phyloP scores from a whole-genome alignment of 2,329 filamentous ascomycete species.

The Hirsutella minnesotensis region DNA sequence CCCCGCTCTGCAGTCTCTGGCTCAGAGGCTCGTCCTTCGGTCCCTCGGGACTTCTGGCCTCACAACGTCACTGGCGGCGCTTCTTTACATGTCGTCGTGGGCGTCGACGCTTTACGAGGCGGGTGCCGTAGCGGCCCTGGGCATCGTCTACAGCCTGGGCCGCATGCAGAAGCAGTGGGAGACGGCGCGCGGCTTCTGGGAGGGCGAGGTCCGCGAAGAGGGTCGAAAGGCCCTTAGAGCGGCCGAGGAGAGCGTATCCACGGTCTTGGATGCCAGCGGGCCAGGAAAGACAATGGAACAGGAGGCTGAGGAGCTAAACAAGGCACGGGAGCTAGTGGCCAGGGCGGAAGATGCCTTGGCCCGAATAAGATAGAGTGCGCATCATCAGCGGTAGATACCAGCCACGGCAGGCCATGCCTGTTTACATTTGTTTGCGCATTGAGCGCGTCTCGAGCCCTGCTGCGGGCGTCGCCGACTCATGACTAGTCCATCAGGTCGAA shows the following conservation, averaged over 20 bases:
- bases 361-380: conserved; percentile 28
- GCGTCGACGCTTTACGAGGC: conserved; percentile 47
- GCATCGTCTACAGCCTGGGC: conserved; percentile 45
- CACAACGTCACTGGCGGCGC: conserved; percentile 38
- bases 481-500: neutral
- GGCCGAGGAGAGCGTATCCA: conserved; percentile 39
- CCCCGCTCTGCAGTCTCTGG: conserved; percentile 58
- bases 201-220: conserved; percentile 55
- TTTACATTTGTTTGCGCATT: neutral
- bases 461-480: neutral
- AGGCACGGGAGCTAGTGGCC: conserved; percentile 31
- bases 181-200: conserved; percentile 46
- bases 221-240: conserved; percentile 49
- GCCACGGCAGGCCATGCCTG: neutral
- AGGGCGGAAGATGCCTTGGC: conserved; percentile 36
- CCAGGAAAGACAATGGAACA: conserved; percentile 11
- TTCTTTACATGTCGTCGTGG: conserved; percentile 45
- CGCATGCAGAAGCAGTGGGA: conserved; percentile 54
- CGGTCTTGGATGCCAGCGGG: conserved; percentile 27
- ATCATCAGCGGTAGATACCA: neutral
- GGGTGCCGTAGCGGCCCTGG: conserved; percentile 48
- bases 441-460: neutral
- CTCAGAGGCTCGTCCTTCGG: conserved; percentile 63
- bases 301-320: conserved; percentile 22
- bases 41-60: conserved; percentile 61